Conservation (phyloP, 495 filamentous ascomycete species). For the Aspergillus diversus region DNA sequence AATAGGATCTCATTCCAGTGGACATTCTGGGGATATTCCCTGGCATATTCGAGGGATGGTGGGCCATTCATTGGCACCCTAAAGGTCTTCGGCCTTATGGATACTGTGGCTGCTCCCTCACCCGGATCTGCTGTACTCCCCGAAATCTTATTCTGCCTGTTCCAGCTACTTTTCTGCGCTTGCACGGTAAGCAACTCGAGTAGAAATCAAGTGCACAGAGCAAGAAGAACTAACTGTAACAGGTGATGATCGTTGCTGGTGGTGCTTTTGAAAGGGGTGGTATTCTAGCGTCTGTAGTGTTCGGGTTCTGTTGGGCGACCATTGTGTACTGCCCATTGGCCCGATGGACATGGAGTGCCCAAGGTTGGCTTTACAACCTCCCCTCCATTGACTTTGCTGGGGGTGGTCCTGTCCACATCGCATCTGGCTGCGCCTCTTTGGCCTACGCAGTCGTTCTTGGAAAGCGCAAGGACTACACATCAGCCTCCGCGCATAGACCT, state of each 20-base stretch:
- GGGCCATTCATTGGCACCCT: slow-evolving; percentile 59
- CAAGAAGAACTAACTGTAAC: slow-evolving; percentile 7
- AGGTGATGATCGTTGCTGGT: slow-evolving; percentile 56
- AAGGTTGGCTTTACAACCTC: slow-evolving; percentile 60
- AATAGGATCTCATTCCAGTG: slow-evolving; percentile 53
- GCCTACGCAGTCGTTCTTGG: slow-evolving; percentile 61
- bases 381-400: slow-evolving; percentile 61
- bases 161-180: slow-evolving; percentile 61
- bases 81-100: slow-evolving; percentile 56
- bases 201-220: neutral
- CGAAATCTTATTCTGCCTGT: slow-evolving; percentile 61
- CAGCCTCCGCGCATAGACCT: slow-evolving; percentile 48
- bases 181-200: slow-evolving; percentile 47
- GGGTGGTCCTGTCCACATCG: slow-evolving; percentile 60
- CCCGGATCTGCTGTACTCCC: slow-evolving; percentile 52
- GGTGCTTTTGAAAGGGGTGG: slow-evolving; percentile 59
- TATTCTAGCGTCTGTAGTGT: slow-evolving; percentile 58
- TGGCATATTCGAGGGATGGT: slow-evolving; percentile 54
- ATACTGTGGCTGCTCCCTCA: slow-evolving; percentile 54
- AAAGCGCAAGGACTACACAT: slow-evolving; percentile 51
- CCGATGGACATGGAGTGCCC: slow-evolving; percentile 64
- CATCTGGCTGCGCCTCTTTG: slow-evolving; percentile 55
- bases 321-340: slow-evolving; percentile 63
- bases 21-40: slow-evolving; percentile 63
- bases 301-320: slow-evolving; percentile 62